phyloP scores from a whole-genome alignment of 2,329 filamentous ascomycete species.

The Xylariaceae sp. region DNA sequence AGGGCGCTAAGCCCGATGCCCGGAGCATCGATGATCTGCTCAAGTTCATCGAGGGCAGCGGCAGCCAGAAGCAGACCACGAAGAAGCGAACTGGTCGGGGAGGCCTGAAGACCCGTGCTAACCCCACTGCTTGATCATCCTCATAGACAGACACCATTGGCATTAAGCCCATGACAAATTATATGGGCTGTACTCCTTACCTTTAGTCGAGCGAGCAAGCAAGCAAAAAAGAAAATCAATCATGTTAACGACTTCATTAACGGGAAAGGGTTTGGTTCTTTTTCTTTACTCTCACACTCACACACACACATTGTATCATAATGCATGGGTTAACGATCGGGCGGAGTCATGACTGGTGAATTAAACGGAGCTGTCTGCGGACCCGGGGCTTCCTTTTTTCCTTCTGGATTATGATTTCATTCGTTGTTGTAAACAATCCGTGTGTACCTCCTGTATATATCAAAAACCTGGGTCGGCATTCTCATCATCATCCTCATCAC shows the following conservation, averaged over 20 bases:
- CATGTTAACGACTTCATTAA: not conserved
- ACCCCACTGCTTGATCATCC: constrained; percentile 14
- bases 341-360: not conserved
- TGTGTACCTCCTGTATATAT: not conserved
- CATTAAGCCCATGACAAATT: no score
- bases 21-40: constrained; percentile 89
- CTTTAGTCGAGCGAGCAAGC: no score
- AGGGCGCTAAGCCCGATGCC: constrained; percentile 49
- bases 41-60: constrained; percentile 83
- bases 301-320: constrained; percentile 4
- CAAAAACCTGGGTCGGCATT: not conserved
- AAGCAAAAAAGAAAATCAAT: not conserved
- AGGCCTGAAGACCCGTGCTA: constrained; percentile 52
- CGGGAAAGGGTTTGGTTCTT: not conserved
- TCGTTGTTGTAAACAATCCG: not conserved
- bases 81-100: constrained; percentile 53
- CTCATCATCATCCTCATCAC: no score
- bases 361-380: not conserved
- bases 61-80: constrained; percentile 45
- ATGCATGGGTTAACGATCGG: constrained; percentile 1
- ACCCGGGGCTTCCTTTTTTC: not conserved
- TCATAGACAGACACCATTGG: not conserved
- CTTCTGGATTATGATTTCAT: not conserved
- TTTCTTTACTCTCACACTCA: not conserved
- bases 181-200: not conserved